A percentile compares a stretch with the other conserved stretches of the same genome.
phyloP scores from a whole-genome alignment of 345 rosid genomes.

The Reutealis trisperma region DNA sequence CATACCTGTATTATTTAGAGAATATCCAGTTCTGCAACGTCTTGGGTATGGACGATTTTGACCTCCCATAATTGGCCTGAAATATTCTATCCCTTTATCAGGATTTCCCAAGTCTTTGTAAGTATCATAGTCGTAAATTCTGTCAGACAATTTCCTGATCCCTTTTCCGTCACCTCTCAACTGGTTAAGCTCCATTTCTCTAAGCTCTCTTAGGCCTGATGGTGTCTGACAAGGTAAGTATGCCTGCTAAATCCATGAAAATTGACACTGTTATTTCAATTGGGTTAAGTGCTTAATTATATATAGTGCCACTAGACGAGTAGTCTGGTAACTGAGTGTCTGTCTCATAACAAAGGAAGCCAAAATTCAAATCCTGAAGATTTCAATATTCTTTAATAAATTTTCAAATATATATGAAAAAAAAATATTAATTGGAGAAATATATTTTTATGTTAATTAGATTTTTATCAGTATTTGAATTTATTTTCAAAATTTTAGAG shows the following conservation, averaged over 20 bases:
- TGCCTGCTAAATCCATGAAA: conserved; percentile 48
- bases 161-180: conserved; percentile 71
- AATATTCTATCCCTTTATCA: conserved; percentile 54
- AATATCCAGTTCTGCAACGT: conserved; percentile 91
- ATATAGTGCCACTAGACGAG: too few species aligned
- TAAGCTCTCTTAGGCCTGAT: conserved; percentile 53
- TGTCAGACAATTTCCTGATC: conserved; percentile 67
- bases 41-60: conserved; percentile 69
- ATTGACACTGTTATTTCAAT: too few species aligned
- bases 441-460: too few species aligned
- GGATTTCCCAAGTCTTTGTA: conserved; percentile 94
- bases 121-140: conserved; percentile 72
- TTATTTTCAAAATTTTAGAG: too few species aligned
- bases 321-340: too few species aligned
- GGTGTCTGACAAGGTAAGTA: conserved; percentile 80
- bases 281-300: too few species aligned
- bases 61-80: conserved; percentile 75
- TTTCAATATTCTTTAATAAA: too few species aligned
- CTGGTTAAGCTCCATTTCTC: conserved; percentile 63
- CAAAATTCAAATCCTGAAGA: too few species aligned
- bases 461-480: too few species aligned
- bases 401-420: too few species aligned
- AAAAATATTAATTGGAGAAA: too few species aligned
- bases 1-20: conserved; percentile 52
- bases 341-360: too few species aligned